Evolutionary conservation across 1,139 yeast genomes (phyloP).

Genomic region (Nakaseomyces uthaithaninus): DNA sequence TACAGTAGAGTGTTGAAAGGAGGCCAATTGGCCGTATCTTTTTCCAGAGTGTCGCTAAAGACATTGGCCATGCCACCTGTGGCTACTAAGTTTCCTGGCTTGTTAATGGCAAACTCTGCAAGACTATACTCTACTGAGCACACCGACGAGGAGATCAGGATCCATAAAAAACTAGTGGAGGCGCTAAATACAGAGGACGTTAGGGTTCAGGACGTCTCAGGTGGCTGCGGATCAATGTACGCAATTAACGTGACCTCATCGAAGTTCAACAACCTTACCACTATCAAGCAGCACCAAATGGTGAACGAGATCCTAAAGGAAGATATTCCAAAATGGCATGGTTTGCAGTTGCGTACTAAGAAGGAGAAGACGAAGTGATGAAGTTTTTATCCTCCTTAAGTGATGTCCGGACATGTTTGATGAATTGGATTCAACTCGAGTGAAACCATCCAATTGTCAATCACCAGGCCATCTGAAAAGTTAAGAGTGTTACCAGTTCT

Average conservation of each 20-base stretch:
- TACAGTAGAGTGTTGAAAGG: too few species aligned
- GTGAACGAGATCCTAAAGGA: slow-evolving; percentile 77
- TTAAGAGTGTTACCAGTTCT: too few species aligned
- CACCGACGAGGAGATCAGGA: slow-evolving; percentile 53
- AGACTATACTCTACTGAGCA: neutral
- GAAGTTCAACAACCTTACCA: slow-evolving; percentile 68
- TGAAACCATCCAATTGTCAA: too few species aligned
- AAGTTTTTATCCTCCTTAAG: too few species aligned
- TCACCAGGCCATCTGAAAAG: too few species aligned
- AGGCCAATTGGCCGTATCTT: too few species aligned
- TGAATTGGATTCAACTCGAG: too few species aligned
- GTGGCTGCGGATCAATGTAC: slow-evolving; percentile 98
- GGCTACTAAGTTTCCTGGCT: too few species aligned
- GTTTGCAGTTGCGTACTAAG: slow-evolving; percentile 75
- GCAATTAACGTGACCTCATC: slow-evolving; percentile 71
- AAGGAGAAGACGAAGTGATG: slow-evolving; percentile 30
- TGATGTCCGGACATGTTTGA: too few species aligned
- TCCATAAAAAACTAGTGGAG: slow-evolving; percentile 46
- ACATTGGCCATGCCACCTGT: too few species aligned
- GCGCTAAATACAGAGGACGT: slow-evolving; percentile 52
- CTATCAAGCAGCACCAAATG: slow-evolving; percentile 85
- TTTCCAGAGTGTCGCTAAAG: too few species aligned
- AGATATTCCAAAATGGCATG: slow-evolving; percentile 92
- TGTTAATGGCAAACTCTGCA: too few species aligned
- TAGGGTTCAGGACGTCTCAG: slow-evolving; percentile 77